Base-by-base conservation (phyloP, 1,284 basidiomycete genomes). In the Ustilago esculenta region DNA sequence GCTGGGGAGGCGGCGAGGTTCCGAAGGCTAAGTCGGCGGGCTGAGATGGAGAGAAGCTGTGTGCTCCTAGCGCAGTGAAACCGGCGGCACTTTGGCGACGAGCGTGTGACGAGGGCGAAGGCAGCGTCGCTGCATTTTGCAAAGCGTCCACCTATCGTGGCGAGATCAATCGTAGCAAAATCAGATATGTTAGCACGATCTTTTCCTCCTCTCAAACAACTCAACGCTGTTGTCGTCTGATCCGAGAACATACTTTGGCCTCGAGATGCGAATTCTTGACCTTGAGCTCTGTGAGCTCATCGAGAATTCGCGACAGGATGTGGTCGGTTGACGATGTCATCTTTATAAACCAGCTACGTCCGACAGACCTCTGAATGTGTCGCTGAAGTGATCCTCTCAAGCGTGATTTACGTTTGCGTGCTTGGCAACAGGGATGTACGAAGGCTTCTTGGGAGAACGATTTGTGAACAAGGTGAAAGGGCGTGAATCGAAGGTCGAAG, bases 251-350 rank as follows among this genome's bases (percentile, higher is more conserved):
- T 45, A 75, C 73, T 53, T 79, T 79, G 11, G 71, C 61, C 46
- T 79, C 77, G 18, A 79, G 65, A 24, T 73, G 71, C 20, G 67
- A 66, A 47, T 79, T 79, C 35, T 60, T 60, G 45, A 69, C 41
- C 40, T 67, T 76, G 57, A 79, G 73, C 50, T 75, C 75, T 12
- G 61, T 69, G 33, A 79, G 60, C 60, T 79, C 76, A 21, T 60
- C 64, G 14, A 77, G 53, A 23, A 79, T 79, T 29, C 61, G 55
- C 2, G 59, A 57, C 10, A 79, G 61, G 23, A 74, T 65, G 4
- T 61, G 50, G 8, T 58, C 59, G 29, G 70, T 64, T 9, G 66
- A 63, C 29, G 66, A 53, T 9, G 51, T 64, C 54, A 57, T 63
- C 40, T 33, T 51, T 18, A 34, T 21, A 7, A 24, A 5, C 9